A percentile compares a stretch with the other conserved stretches of the same genome.
Conservation (phyloP, 345 rosid genomes). For the Pistacia integerrima region DNA sequence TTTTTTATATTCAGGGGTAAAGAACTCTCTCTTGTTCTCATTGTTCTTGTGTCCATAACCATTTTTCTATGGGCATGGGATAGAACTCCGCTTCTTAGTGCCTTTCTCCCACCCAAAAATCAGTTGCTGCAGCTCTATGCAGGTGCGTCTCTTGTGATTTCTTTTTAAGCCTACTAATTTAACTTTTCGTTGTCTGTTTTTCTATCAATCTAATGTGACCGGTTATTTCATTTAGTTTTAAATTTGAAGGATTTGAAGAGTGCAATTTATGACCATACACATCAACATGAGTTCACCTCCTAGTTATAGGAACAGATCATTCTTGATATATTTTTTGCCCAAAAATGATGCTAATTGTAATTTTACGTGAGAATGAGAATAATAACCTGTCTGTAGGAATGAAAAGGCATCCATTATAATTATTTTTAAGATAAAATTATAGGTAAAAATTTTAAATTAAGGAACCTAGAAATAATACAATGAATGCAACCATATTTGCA, state of each 20-base stretch:
- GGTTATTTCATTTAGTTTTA: neutral
- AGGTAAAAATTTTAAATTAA: neutral
- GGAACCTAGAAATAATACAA: constrained; percentile 3
- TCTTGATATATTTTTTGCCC: constrained; percentile 5
- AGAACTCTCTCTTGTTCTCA: constrained; percentile 54
- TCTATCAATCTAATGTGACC: neutral
- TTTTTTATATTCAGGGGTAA: constrained; percentile 41
- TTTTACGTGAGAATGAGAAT: neutral
- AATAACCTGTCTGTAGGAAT: neutral
- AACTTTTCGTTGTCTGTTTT: neutral
- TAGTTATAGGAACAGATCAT: neutral
- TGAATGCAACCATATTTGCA: neutral
- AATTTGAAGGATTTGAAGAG: neutral
- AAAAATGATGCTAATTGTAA: neutral
- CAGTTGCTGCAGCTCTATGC: constrained; percentile 42
- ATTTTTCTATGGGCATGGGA: constrained; percentile 66
- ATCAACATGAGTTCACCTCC: neutral
- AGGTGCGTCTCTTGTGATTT: constrained; percentile 35
- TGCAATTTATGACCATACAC: neutral
- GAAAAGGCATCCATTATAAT: neutral
- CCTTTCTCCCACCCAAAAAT: constrained; percentile 51
- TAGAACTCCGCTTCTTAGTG: constrained; percentile 42
- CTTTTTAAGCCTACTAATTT: constrained; percentile 1
- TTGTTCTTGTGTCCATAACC: constrained; percentile 54
- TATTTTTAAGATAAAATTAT: neutral